phyloP scores from a whole-genome alignment of 352 stramenopile genomes.

The Pythium oligandrum region DNA sequence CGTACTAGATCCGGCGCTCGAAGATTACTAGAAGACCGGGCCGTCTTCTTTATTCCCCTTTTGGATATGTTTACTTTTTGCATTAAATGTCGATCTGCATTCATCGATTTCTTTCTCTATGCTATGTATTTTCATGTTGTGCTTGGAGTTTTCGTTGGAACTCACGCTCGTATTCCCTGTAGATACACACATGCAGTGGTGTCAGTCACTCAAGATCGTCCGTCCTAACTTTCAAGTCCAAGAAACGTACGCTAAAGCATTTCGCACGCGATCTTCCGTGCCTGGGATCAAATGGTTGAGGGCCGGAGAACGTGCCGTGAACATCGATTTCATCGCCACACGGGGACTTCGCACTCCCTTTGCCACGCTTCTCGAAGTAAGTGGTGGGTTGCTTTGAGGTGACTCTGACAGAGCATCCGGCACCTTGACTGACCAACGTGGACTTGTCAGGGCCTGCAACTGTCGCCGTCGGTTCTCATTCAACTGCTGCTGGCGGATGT shows the following conservation, averaged over 20 bases:
- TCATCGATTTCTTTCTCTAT: too few species aligned
- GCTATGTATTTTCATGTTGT: neutral
- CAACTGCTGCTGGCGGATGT: slow-evolving; percentile 31
- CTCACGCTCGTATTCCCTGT: slow-evolving; percentile 18
- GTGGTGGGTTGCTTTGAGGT: too few species aligned
- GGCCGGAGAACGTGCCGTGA: slow-evolving; percentile 55
- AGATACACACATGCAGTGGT: neutral
- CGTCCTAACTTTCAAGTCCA: neutral
- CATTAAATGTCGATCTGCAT: too few species aligned
- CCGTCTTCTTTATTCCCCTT: too few species aligned
- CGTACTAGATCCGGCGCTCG: too few species aligned
- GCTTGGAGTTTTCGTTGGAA: slow-evolving; percentile 10
- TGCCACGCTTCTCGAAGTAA: too few species aligned
- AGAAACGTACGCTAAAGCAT: slow-evolving; percentile 36
- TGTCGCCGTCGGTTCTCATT: slow-evolving; percentile 35
- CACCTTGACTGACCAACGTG: slow-evolving; percentile 10
- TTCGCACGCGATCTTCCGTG: slow-evolving; percentile 54
- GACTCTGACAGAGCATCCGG: too few species aligned
- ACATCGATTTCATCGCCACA: slow-evolving; percentile 53
- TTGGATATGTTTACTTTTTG: too few species aligned
- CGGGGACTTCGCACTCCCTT: slow-evolving; percentile 22
- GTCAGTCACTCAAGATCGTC: too few species aligned
- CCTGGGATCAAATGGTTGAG: slow-evolving; percentile 60
- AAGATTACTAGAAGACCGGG: too few species aligned
- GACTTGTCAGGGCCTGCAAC: slow-evolving; percentile 31